Evolutionary conservation across 202 grass and related monocot species (phyloP), one percentile per base, ranked within the genome.

Genomic region (Schoenoplectus triqueter): DNA sequence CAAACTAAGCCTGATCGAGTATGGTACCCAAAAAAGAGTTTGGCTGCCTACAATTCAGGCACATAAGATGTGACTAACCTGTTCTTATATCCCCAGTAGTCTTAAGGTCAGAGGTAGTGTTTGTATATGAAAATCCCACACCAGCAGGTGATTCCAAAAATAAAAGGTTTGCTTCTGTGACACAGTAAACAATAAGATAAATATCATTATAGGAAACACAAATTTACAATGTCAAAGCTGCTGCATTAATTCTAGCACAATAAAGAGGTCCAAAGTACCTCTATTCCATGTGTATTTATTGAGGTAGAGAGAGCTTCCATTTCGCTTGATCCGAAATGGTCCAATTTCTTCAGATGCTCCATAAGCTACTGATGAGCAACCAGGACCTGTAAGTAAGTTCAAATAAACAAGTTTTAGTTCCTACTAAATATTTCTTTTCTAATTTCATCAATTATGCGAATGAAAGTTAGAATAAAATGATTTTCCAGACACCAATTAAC

Each of bases 211-310:
- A 31, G 31, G 31, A 31, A 50, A 45, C 50, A 20, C 18, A 46
- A 84, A 18, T 79, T 69, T 80, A 6, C 47, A 41, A 88, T n/a
- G 71, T 22, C 4, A 9, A 75, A 66, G 69, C 15, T 54, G 77
- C 40, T 61, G 46, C 71, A 52, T 10, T 46, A 84, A 41, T 6
- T 66, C 22, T 44, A 64, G 46, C 2, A 61, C 7, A 39, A 74
- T 60, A 20, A 64, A 45, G 22, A 40, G 15, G 10, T 19, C n/a
- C 14, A 31, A 8, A 6, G 8, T 74, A 88, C 95, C 96, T 95
- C 64, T 94, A 76, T 95, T 98, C 96, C 96, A 98, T 1, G 96
- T 90, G 87, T 95, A 95, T 80, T 92, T 95, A 83, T 94, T 98
- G 3, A 98, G 93, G 45, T 90, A 98, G 10, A 98, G 90, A 13